Base-by-base conservation (phyloP, 176 grass and related monocot genomes). In the Eleusine indica region DNA sequence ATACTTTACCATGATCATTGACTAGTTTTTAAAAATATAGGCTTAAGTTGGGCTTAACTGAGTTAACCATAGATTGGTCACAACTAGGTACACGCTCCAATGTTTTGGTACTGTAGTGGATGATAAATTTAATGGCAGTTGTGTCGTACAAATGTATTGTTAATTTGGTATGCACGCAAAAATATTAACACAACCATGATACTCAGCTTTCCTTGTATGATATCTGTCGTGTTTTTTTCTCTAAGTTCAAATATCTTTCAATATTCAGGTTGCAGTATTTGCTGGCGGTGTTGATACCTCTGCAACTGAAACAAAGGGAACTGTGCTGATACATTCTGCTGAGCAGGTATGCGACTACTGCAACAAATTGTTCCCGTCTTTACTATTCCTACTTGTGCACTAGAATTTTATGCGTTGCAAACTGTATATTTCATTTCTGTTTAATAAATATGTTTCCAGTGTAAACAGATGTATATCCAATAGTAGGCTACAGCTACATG, bases 231-330 rank as follows among this genome's bases (percentile, higher is more conserved):
- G 30, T 74, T n/a, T 4, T 42, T 43, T 35, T 35, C 25, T 47
- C 44, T 86, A 22, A 82, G 43, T 7, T 42, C 35, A 75, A 22
- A 71, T 49, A 74, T 67, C 22, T 48, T 29, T 68, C 18, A 38
- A 64, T 74, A 62, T 76, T 52, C 74, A 99, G 93, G 85, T 99
- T 88, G 96, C 71, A 76, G 93, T 99, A 21, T 99, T 99, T 84
- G 96, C 84, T 84, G 61, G 61, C 1, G 61, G 96, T 82, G 91
- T 99, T 60, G 93, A 99, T 88, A 99, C 96, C 70, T 94, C 96
- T 76, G 96, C 96, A 76, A 99, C 96, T 71, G 96, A 99, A 91
- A 99, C 91, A 43, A 99, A 99, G 78, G 96, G 96, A 92, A 99
- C 96, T 25, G 93, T 99, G 42, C 82, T 99, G 74, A 99, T 99